Evolutionary conservation across 2,329 filamentous ascomycete species (phyloP).

Genomic region (Myriosclerotinia curreyana): DNA sequence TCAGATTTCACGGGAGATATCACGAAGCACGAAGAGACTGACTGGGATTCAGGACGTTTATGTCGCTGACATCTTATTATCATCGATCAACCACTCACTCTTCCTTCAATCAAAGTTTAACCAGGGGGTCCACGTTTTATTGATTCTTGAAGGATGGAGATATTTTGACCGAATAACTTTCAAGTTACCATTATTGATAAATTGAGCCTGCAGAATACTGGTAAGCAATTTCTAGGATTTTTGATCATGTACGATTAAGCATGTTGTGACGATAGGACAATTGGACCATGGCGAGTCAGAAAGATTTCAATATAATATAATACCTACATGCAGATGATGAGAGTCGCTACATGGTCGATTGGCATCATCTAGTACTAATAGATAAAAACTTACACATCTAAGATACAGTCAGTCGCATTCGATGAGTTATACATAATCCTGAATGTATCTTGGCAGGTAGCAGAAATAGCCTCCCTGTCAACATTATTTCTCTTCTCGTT

Average conservation of each 20-base stretch:
- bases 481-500: slow-evolving; percentile 4
- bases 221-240: background rate
- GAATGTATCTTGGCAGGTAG: slow-evolving; percentile 5
- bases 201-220: background rate
- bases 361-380: slow-evolving; percentile 5
- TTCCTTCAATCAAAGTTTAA: background rate
- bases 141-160: slow-evolving; percentile 13
- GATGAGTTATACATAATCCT: slow-evolving; percentile 9
- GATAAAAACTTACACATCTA: background rate
- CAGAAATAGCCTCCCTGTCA: background rate
- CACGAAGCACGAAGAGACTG: background rate
- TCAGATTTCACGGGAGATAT: slow-evolving; percentile 20
- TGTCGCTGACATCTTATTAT: slow-evolving; percentile 12
- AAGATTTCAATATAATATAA: slow-evolving; percentile 5
- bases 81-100: too few species aligned
- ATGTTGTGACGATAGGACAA: slow-evolving; percentile 6
- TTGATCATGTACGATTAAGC: slow-evolving; percentile 6
- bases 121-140: slow-evolving; percentile 20
- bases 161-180: background rate
- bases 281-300: background rate
- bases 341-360: slow-evolving; percentile 11
- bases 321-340: slow-evolving; percentile 8
- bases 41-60: slow-evolving; percentile 9
- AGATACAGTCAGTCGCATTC: background rate
- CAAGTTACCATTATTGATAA: background rate